phyloP scores from a whole-genome alignment of 371 early-diverging fungal genomes.

The Zychaea mexicana region DNA sequence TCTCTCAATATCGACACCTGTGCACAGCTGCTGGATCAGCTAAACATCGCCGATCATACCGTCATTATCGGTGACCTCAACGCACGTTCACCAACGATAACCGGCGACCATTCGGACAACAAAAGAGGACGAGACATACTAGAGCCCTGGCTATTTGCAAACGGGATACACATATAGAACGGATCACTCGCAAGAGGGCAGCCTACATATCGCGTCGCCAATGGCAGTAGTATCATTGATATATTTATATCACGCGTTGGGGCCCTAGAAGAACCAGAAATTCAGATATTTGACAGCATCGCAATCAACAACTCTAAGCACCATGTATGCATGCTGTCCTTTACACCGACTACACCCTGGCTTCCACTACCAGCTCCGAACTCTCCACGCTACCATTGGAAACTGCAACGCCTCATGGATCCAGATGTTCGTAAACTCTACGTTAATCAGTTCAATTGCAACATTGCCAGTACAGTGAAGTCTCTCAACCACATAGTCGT shows the following conservation, averaged over 20 bases:
- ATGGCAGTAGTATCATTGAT: conserved; percentile 14
- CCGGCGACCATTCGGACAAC: background rate
- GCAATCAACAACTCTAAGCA: conserved; percentile 3
- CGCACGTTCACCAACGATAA: background rate
- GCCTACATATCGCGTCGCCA: background rate
- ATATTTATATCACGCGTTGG: background rate
- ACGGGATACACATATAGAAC: background rate
- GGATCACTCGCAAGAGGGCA: background rate
- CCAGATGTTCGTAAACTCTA: background rate
- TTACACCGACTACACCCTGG: background rate
- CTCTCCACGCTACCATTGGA: conserved; percentile 1
- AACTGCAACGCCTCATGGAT: background rate
- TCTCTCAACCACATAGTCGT: background rate
- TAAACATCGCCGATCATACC: background rate
- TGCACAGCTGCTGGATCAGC: background rate
- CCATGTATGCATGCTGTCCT: background rate
- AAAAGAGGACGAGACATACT: background rate
- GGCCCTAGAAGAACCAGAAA: background rate
- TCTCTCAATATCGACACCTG: background rate
- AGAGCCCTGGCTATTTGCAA: background rate
- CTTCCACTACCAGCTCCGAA: background rate
- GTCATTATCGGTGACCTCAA: conserved; percentile 8
- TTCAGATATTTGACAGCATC: background rate
- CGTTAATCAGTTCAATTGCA: background rate
- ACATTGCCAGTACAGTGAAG: background rate